phyloP scores from a whole-genome alignment of 257 asterid genomes.

The Salvia hispanica region DNA sequence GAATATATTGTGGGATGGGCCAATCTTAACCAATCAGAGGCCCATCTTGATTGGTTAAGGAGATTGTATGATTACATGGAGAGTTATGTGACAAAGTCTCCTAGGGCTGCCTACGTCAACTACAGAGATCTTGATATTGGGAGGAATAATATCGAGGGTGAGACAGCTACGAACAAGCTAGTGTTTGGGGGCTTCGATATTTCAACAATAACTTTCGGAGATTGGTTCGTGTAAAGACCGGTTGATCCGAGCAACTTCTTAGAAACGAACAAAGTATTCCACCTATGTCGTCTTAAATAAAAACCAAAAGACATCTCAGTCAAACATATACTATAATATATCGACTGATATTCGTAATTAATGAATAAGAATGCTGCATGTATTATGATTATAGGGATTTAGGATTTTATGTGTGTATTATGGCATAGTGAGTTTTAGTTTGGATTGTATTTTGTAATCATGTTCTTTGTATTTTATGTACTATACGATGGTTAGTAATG shows the following conservation, averaged over 20 bases:
- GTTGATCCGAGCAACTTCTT: constrained; percentile 30
- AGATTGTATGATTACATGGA: constrained; percentile 35
- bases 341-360: neutral
- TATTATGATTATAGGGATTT: no score
- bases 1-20: constrained; percentile 32
- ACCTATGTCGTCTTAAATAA: neutral
- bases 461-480: no score
- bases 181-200: constrained; percentile 37
- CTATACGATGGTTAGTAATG: no score
- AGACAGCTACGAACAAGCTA: constrained; percentile 39
- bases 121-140: constrained; percentile 44
- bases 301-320: neutral
- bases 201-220: constrained; percentile 23
- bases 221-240: constrained; percentile 27
- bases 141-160: constrained; percentile 28
- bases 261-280: constrained; percentile 43
- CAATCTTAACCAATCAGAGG: neutral
- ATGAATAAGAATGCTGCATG: no score
- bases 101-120: constrained; percentile 38
- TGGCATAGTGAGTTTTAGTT: no score
- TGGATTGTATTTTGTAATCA: no score
- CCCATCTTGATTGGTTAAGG: constrained; percentile 30
- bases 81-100: constrained; percentile 32
- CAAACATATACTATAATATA: neutral
- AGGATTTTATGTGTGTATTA: no score